phyloP scores from a whole-genome alignment of 2,329 filamentous ascomycete species.

The Metarhizium robertsii region DNA sequence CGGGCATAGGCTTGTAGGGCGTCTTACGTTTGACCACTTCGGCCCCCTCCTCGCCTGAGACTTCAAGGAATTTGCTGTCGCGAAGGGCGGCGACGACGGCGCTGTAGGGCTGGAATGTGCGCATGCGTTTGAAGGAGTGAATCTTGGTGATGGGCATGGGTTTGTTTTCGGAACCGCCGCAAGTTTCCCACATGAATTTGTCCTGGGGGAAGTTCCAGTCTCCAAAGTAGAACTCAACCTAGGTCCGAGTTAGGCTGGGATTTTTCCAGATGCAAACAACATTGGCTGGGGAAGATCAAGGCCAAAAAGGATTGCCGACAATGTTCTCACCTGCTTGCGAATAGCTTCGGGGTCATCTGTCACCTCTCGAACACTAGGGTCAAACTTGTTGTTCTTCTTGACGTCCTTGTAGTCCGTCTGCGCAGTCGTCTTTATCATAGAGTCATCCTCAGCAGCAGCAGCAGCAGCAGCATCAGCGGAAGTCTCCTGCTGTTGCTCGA shows the following conservation, averaged over 20 bases:
- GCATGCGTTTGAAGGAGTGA: conserved; percentile 91
- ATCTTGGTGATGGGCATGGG: conserved; percentile 70
- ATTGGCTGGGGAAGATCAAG: not conserved
- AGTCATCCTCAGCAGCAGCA: conserved; percentile 9
- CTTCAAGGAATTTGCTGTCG: conserved; percentile 61
- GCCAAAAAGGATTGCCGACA: not conserved
- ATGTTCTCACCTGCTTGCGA: conserved; percentile 60
- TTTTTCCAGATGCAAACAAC: not conserved
- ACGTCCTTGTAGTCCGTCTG: conserved; percentile 28
- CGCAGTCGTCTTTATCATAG: conserved; percentile 37
- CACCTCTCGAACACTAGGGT: conserved; percentile 57
- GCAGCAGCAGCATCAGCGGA: conserved; percentile 3
- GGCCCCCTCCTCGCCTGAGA: conserved; percentile 63
- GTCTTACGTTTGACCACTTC: conserved; percentile 71
- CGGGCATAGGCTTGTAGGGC: conserved; percentile 50
- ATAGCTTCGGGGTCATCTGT: conserved; percentile 73
- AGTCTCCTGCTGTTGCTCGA: conserved; percentile 13
- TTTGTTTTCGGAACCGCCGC: conserved; percentile 72
- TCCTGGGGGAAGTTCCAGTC: conserved; percentile 85
- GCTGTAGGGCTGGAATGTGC: conserved; percentile 79
- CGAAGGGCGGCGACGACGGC: conserved; percentile 77
- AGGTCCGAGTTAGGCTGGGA: not conserved
- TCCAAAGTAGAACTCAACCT: conserved; percentile 96
- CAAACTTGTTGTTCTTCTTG: conserved; percentile 58
- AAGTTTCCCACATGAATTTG: conserved; percentile 73